phyloP scores from a whole-genome alignment of 2,329 filamentous ascomycete genomes.

The Trichoderma lentiforme region DNA sequence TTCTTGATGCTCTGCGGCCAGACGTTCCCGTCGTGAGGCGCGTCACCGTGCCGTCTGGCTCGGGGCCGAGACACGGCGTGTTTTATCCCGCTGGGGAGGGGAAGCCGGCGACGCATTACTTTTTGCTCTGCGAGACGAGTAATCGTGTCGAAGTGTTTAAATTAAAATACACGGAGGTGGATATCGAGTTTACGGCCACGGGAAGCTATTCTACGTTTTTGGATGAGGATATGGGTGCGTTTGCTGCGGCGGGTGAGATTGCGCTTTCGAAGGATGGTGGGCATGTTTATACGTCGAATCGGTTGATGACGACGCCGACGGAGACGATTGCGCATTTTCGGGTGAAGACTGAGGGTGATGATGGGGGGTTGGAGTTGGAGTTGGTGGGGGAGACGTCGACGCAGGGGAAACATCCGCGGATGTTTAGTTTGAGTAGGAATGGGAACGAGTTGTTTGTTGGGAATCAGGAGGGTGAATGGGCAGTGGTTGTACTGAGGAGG shows the following conservation, averaged over 20 bases:
- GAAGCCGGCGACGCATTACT: constrained; percentile 41
- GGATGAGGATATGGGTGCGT: constrained; percentile 21
- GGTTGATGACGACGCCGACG: constrained; percentile 41
- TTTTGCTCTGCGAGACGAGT: constrained; percentile 45
- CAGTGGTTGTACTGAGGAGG: constrained; percentile 37
- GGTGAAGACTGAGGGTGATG: constrained; percentile 20
- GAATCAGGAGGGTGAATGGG: constrained; percentile 43
- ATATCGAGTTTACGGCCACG: constrained; percentile 34
- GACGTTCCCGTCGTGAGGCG: constrained; percentile 37
- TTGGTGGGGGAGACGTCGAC: constrained; percentile 35
- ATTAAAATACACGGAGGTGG: constrained; percentile 35
- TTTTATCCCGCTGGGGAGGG: constrained; percentile 37
- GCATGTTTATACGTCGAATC: constrained; percentile 52
- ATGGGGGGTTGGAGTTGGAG: constrained; percentile 25
- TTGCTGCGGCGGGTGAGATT: constrained; percentile 46
- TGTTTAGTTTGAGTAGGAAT: constrained; percentile 41
- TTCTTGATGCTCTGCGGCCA: constrained; percentile 39
- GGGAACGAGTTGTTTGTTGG: constrained; percentile 42
- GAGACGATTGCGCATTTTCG: constrained; percentile 50
- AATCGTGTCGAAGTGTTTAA: constrained; percentile 44
- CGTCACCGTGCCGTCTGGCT: constrained; percentile 36
- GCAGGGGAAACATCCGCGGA: constrained; percentile 41
- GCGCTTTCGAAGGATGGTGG: constrained; percentile 39
- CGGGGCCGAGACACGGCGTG: constrained; percentile 51
- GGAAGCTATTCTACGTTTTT: constrained; percentile 43